These are phyloP conservation scores for Starmerella potacharoeniae DNA, from an alignment of 805 yeast species.

Conservation along the genomic window DNA sequence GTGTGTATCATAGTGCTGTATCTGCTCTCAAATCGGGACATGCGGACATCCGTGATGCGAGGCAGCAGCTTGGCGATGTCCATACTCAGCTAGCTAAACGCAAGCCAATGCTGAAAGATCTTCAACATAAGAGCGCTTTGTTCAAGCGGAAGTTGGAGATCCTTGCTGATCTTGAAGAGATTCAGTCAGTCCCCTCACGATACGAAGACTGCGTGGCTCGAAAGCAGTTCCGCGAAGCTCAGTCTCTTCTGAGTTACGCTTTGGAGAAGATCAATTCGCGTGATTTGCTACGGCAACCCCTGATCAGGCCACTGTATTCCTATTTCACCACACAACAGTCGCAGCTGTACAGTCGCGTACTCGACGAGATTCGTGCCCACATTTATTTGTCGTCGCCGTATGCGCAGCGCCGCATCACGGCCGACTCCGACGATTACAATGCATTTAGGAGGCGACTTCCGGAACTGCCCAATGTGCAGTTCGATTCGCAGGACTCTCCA, in stretches of 20 bases:
- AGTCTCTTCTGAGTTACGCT: conserved; percentile 40
- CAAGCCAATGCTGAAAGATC: conserved; percentile 47
- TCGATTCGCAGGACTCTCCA: conserved; percentile 2
- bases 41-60: conserved; percentile 39
- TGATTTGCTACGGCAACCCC: conserved; percentile 25
- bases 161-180: conserved; percentile 51
- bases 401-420: conserved; percentile 19
- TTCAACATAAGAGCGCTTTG: conserved; percentile 50
- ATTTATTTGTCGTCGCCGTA: conserved; percentile 46
- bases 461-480: conserved; percentile 6
- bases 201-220: conserved; percentile 60
- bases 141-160: conserved; percentile 61
- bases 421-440: conserved; percentile 8
- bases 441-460: conserved; percentile 13
- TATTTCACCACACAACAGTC: conserved; percentile 31
- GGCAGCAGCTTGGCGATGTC: conserved; percentile 39
- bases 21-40: conserved; percentile 57
- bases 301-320: conserved; percentile 26
- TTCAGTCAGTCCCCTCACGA: conserved; percentile 47
- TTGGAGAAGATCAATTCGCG: conserved; percentile 28
- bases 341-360: conserved; percentile 50
- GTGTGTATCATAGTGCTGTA: conserved; percentile 66
- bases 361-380: conserved; percentile 66
- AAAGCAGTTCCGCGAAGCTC: conserved; percentile 57
- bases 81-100: conserved; percentile 42